Base-by-base conservation (phyloP, 805 yeast genomes). In the Candida maris region DNA sequence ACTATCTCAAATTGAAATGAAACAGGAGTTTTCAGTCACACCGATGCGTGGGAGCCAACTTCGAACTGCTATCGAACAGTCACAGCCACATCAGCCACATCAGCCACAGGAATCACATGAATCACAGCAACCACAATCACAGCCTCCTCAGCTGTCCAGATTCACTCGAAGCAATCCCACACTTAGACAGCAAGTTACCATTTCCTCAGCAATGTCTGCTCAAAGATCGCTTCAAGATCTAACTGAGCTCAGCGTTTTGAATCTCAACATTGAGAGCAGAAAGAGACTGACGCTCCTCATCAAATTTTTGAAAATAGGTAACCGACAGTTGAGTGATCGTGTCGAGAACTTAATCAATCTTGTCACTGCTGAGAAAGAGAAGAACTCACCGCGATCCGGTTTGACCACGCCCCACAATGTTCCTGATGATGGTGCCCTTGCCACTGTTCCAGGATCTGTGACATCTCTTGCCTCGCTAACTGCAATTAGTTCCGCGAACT, bases 271-370 rank as follows among this genome's bases (percentile, higher is more conserved):
- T 38, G 95, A 86, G 51, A 81, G 89, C 18, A 75, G 85, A 41
- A 80, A 81, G 46, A 71, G 89, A 45, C 56, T 88, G 31, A 79
- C 84, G 24, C 83, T 91, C 52, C 78, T 95, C 50, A 68, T 89
- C 31, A 89, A 87, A 48, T 68, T 89, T 35, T 65, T 88, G 38
- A 81, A 82, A 52, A 67, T 86, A 33, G 96, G 96, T 3, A 88
- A 86, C 52, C 77, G 76, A 38, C 86, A 82, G 49, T 68, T 88
- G 21, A 79, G 81, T 31, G 67, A 73, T 32, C 78, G 86, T 46
- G 83, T 88, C 14, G 69, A 68, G 36, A 71, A 69, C 39, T 64
- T 88, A 20, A 55, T 61, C 29, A 46, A 55, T 9, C 39, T 48
- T 13, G 55, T 61, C 19, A 63, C 59, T 34, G 37, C 36, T 3